Percentiles rank a stretch among this genome's conserved stretches.
Conservation (phyloP, 129 eudicot species). For the Centrapalus pauciflorus region DNA sequence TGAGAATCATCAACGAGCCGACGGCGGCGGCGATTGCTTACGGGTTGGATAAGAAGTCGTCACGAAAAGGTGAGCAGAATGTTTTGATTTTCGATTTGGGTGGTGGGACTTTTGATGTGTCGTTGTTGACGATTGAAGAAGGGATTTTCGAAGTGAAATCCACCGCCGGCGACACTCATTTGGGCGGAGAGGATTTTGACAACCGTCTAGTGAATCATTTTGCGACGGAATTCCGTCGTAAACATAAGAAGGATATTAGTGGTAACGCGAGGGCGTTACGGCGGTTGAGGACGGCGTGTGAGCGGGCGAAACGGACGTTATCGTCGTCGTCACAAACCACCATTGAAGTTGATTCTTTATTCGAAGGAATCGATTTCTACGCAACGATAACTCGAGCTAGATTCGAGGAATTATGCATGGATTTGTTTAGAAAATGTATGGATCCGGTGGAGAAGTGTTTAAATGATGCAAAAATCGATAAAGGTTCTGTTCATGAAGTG, state of each 20-base stretch:
- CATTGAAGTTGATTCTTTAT: conserved; percentile 63
- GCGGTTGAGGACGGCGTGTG: conserved; percentile 66
- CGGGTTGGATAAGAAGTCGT: conserved; percentile 56
- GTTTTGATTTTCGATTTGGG: conserved; percentile 72
- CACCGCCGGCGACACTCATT: conserved; percentile 78
- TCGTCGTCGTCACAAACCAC: conserved; percentile 61
- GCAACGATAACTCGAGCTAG: conserved; percentile 66
- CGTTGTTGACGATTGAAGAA: conserved; percentile 67
- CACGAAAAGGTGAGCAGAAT: conserved; percentile 45
- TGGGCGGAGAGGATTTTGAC: conserved; percentile 82
- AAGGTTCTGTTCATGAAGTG: conserved; percentile 54
- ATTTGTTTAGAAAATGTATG: conserved; percentile 64
- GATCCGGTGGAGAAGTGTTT: conserved; percentile 79
- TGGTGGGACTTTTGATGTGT: conserved; percentile 78
- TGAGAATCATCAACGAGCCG: conserved; percentile 75
- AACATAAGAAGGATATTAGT: conserved; percentile 64
- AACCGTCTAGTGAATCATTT: conserved; percentile 68
- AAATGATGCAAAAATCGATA: conserved; percentile 63
- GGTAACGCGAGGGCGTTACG: conserved; percentile 66
- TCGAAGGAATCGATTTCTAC: conserved; percentile 65
- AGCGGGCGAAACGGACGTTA: conserved; percentile 58
- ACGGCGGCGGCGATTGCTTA: conserved; percentile 86
- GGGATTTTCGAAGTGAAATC: conserved; percentile 82
- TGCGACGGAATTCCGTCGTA: conserved; percentile 57
- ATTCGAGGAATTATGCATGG: conserved; percentile 65